Evolutionary conservation across 345 rosid species (phyloP).

Genomic region (Syzygium aqueum): DNA sequence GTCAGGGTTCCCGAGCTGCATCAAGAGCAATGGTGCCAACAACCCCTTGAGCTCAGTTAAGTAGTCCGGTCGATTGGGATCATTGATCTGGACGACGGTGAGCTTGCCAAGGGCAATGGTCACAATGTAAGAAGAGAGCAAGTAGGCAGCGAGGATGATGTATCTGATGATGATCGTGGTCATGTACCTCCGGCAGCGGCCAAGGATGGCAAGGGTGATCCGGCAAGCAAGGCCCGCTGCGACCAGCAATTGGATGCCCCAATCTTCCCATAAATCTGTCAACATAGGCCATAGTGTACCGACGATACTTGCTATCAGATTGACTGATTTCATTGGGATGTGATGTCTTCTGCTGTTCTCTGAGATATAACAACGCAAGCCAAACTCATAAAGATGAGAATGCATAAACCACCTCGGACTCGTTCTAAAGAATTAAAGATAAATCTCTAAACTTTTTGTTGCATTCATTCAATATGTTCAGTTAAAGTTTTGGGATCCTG

Average conservation of each 20-base stretch:
- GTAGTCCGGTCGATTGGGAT: background rate
- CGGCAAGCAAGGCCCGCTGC: background rate
- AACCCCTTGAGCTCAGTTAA: background rate
- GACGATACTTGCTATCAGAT: background rate
- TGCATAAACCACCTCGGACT: background rate
- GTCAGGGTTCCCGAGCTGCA: conserved; percentile 11
- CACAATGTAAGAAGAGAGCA: conserved; percentile 1
- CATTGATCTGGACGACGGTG: background rate
- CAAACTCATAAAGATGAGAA: background rate
- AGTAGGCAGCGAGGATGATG: conserved; percentile 1
- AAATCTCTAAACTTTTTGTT: background rate
- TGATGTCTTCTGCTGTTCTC: background rate
- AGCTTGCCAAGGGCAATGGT: conserved; percentile 11
- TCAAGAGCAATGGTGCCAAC: conserved; percentile 10
- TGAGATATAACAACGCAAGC: background rate
- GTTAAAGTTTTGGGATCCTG: background rate
- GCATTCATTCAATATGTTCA: background rate
- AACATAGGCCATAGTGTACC: background rate
- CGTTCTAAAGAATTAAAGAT: background rate
- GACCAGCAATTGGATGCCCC: conserved; percentile 7
- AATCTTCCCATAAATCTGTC: conserved; percentile 7
- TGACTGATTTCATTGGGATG: background rate
- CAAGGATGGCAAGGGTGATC: background rate
- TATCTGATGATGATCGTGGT: background rate
- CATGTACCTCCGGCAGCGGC: conserved; percentile 4